phyloP scores from a whole-genome alignment of 2,329 filamentous ascomycete species.

The Paracorniculantispora psalliotae region DNA sequence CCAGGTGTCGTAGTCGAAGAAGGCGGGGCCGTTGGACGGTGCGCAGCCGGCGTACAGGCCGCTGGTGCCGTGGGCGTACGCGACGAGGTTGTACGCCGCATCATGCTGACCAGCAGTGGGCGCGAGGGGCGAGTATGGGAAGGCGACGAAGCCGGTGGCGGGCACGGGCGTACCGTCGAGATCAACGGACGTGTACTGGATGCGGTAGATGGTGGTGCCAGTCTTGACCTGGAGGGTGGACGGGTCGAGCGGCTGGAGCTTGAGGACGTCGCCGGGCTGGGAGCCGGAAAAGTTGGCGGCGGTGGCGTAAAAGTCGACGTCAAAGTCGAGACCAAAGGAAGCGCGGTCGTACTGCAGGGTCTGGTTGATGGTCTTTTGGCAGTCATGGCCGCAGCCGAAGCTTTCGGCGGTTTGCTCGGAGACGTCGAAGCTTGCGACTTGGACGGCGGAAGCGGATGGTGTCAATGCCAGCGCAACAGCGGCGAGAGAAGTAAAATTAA shows the following conservation, averaged over 20 bases:
- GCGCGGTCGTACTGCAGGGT: background rate
- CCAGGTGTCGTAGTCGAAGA: conserved; percentile 18
- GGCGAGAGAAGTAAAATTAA: background rate
- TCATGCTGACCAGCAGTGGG: background rate
- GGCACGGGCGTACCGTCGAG: conserved; percentile 15
- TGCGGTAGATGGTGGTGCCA: conserved; percentile 15
- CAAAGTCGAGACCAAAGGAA: conserved; percentile 12
- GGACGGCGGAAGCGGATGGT: background rate
- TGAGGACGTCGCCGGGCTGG: conserved; percentile 17
- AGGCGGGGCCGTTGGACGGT: conserved; percentile 13
- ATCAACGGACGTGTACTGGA: conserved; percentile 19
- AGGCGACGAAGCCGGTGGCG: conserved; percentile 17
- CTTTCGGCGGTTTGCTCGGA: background rate
- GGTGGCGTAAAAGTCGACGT: conserved; percentile 16
- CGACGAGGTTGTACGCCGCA: conserved; percentile 3
- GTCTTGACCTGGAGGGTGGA: conserved; percentile 5
- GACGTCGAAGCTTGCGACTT: background rate
- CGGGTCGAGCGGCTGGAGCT: conserved; percentile 16
- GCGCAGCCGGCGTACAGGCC: conserved; percentile 17
- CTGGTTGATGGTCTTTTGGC: conserved; percentile 8
- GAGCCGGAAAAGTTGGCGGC: conserved; percentile 13
- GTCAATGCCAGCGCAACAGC: background rate
- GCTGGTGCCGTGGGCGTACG: conserved; percentile 18
- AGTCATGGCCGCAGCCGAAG: conserved; percentile 11
- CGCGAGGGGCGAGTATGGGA: too few relatives aligned